Evolutionary conservation across 1,284 basidiomycete genomes (phyloP).

Genomic region (Cerioporus squamosus): DNA sequence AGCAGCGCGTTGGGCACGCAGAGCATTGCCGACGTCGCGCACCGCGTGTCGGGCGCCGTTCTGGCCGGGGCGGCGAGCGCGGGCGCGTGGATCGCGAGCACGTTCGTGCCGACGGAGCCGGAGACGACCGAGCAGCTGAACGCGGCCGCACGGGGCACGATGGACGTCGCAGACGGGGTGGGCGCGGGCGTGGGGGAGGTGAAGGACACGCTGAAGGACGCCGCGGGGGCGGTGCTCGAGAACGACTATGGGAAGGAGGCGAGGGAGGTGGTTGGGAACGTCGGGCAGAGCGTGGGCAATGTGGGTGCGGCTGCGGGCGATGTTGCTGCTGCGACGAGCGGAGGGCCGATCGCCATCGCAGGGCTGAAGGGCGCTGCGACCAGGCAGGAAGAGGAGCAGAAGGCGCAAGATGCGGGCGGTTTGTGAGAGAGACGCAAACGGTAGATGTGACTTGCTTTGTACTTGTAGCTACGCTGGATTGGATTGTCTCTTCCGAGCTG

Average conservation of each 20-base stretch:
- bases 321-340: conserved; percentile 24
- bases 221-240: conserved; percentile 25
- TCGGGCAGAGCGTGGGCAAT: conserved; percentile 25
- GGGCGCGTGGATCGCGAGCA: conserved; percentile 29
- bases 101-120: conserved; percentile 23
- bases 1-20: conserved; percentile 23
- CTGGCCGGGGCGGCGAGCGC: conserved; percentile 26
- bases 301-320: conserved; percentile 25
- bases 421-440: no score
- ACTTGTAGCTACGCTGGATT: no score
- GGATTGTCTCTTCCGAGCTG: no score
- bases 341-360: conserved; percentile 18
- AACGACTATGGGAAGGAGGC: conserved; percentile 30
- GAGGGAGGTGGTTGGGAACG: conserved; percentile 21
- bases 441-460: no score
- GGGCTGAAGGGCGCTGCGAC: conserved; percentile 26
- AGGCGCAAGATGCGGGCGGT: not conserved
- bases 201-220: conserved; percentile 19
- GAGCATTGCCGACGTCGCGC: conserved; percentile 25
- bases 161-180: conserved; percentile 11
- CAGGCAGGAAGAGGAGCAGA: conserved; percentile 19
- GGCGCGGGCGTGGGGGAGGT: conserved; percentile 21
- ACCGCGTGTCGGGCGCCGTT: conserved; percentile 22
- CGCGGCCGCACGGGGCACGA: conserved; percentile 2
- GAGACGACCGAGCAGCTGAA: conserved; percentile 20